Percentiles rank a stretch among this genome's conserved stretches.
phyloP scores from a whole-genome alignment of 139 green algal genomes.

The Chlamydomonas sp. region DNA sequence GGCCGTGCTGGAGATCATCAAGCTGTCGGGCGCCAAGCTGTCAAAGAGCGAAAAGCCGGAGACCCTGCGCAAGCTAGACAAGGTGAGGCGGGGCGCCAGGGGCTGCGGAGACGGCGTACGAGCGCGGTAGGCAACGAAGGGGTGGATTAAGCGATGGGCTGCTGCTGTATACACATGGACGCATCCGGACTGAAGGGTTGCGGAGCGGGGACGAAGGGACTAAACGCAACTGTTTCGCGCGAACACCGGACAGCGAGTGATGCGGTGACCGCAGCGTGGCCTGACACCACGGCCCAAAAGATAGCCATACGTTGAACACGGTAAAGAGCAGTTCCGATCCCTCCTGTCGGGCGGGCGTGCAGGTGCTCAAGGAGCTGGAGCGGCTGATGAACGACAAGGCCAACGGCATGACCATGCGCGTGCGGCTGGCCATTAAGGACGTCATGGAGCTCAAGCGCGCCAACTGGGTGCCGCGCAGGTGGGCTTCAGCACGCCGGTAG shows the following conservation, averaged over 20 bases:
- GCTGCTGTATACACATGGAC: no score
- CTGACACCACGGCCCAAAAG: background rate
- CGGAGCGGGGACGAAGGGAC: no score
- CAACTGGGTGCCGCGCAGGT: slow-evolving; percentile 63
- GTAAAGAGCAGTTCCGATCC: no score
- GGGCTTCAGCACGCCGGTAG: no score
- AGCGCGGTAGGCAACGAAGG: background rate
- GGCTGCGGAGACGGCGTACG: background rate
- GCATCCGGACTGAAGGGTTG: no score
- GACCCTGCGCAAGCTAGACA: slow-evolving; percentile 65
- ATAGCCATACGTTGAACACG: no score
- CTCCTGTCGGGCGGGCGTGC: background rate
- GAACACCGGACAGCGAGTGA: no score
- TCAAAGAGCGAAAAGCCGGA: slow-evolving; percentile 47
- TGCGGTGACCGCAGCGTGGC: no score
- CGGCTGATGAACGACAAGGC: slow-evolving; percentile 15
- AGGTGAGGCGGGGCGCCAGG: slow-evolving; percentile 18
- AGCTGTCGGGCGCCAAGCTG: slow-evolving; percentile 65
- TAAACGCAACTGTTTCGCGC: no score
- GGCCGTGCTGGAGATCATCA: slow-evolving; percentile 92
- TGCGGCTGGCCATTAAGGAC: slow-evolving; percentile 39
- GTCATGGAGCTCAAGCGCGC: slow-evolving; percentile 68
- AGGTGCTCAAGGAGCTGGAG: slow-evolving; percentile 19
- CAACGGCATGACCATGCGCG: slow-evolving; percentile 24
- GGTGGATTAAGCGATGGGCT: no score